A percentile compares a stretch with the other conserved stretches of the same genome.
Evolutionary conservation across 106 monocot genomes (phyloP).

Genomic region (Dendrobium nobile): DNA sequence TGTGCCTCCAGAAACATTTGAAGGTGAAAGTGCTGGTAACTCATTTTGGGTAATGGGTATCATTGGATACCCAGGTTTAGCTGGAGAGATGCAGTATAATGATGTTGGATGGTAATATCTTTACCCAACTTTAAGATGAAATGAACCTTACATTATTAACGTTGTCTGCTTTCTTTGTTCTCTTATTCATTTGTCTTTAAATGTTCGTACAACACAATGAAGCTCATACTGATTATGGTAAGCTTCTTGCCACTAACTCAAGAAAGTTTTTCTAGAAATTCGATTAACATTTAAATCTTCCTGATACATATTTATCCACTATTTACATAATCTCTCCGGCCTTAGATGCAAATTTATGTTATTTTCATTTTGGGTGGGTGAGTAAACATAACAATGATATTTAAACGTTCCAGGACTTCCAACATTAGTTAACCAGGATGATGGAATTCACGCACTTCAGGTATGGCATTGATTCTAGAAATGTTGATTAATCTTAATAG

Average conservation of each 20-base stretch:
- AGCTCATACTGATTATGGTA: conserved; percentile 99
- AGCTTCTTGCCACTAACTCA: conserved; percentile 12
- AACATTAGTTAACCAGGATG: conserved; percentile 90
- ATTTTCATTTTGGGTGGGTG: background rate
- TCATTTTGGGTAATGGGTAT: conserved; percentile 80
- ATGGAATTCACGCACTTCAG: conserved; percentile 75
- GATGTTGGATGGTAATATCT: conserved; percentile 81
- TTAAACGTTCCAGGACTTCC: conserved; percentile 53
- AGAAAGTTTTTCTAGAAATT: background rate
- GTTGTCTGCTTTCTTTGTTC: conserved; percentile 2
- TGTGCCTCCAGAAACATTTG: conserved; percentile 65
- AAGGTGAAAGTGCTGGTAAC: conserved; percentile 74
- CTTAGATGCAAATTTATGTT: background rate
- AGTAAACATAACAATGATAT: background rate
- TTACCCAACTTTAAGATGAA: background rate
- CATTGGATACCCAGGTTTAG: conserved; percentile 77
- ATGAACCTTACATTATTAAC: background rate
- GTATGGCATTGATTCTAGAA: conserved; percentile 19
- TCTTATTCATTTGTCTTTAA: conserved; percentile 1
- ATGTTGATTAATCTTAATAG: background rate
- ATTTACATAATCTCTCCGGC: background rate
- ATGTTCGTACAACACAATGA: conserved; percentile 50
- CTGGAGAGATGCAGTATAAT: conserved; percentile 23
- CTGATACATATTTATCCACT: background rate
- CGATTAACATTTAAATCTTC: background rate